Conservation (phyloP, 1,284 basidiomycete species). For the Puccinia horiana region DNA sequence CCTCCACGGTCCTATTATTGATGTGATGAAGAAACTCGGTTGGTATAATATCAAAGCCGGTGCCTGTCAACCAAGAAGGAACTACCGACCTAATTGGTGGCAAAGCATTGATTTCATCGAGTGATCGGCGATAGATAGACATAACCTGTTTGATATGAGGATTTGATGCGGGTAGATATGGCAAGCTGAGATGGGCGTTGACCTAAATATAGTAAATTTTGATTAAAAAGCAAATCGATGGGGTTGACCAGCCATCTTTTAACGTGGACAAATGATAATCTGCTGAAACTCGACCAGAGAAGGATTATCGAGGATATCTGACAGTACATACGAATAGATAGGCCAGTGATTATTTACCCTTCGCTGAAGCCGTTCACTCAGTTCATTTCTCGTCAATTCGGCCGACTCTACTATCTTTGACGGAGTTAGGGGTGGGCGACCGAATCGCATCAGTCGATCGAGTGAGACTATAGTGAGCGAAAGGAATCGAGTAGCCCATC, state of each 20-base stretch:
- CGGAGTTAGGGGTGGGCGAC: slow-evolving; percentile 28
- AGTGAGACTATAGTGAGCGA: slow-evolving; percentile 26
- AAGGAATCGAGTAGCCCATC: background rate
- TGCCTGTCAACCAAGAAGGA: background rate
- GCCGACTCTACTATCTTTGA: slow-evolving; percentile 20
- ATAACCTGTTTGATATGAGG: slow-evolving; percentile 38
- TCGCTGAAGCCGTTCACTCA: slow-evolving; percentile 31
- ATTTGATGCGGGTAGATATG: slow-evolving; percentile 47
- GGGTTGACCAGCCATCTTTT: slow-evolving; percentile 81
- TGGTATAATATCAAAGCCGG: background rate
- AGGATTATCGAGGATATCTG: background rate
- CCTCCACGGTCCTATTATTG: background rate
- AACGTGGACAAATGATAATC: slow-evolving; percentile 86
- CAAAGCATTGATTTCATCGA: slow-evolving; percentile 6
- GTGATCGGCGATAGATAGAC: slow-evolving; percentile 30
- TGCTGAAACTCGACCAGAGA: slow-evolving; percentile 66
- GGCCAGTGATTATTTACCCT: slow-evolving; percentile 21
- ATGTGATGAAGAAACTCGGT: background rate
- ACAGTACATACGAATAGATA: background rate
- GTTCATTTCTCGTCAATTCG: slow-evolving; percentile 38
- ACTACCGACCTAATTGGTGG: slow-evolving; percentile 34
- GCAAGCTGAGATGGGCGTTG: slow-evolving; percentile 35
- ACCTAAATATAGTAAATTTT: slow-evolving; percentile 73
- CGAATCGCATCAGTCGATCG: slow-evolving; percentile 39
- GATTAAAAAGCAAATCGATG: slow-evolving; percentile 88